Conservation (phyloP, 768 basidiomycete species). For the Hypholoma sublateritium region DNA sequence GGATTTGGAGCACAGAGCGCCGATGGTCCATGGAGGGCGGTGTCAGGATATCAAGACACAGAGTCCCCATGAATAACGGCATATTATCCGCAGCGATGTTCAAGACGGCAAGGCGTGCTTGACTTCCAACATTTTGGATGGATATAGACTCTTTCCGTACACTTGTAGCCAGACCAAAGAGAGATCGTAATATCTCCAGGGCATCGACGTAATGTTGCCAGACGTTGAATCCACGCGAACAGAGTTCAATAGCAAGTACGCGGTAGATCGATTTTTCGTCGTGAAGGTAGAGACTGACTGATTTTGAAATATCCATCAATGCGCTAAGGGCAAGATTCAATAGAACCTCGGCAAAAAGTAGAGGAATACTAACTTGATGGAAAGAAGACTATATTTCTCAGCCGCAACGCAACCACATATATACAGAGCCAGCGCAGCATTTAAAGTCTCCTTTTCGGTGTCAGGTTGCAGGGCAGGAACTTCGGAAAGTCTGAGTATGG, state of each 20-base stretch:
- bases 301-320: constrained; percentile 83
- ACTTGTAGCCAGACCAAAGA: constrained; percentile 80
- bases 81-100: constrained; percentile 84
- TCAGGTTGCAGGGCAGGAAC: constrained; percentile 65
- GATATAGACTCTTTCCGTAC: constrained; percentile 68
- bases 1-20: constrained; percentile 87
- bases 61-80: constrained; percentile 89
- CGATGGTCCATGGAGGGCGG: constrained; percentile 74
- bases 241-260: constrained; percentile 83
- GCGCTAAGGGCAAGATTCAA: constrained; percentile 43
- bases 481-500: constrained; percentile 22
- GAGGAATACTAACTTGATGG: constrained; percentile 52
- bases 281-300: constrained; percentile 74
- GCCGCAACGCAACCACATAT: constrained; percentile 82
- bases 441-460: constrained; percentile 55
- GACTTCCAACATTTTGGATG: constrained; percentile 66
- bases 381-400: constrained; percentile 76
- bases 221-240: constrained; percentile 86
- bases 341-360: neutral
- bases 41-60: constrained; percentile 86
- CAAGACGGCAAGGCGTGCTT: constrained; percentile 81
- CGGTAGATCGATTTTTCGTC: constrained; percentile 68
- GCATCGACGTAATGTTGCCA: constrained; percentile 96
- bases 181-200: constrained; percentile 79
- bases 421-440: constrained; percentile 70